Base-by-base conservation (phyloP, 352 stramenopile species). In the Globisporangium carolinianum region DNA sequence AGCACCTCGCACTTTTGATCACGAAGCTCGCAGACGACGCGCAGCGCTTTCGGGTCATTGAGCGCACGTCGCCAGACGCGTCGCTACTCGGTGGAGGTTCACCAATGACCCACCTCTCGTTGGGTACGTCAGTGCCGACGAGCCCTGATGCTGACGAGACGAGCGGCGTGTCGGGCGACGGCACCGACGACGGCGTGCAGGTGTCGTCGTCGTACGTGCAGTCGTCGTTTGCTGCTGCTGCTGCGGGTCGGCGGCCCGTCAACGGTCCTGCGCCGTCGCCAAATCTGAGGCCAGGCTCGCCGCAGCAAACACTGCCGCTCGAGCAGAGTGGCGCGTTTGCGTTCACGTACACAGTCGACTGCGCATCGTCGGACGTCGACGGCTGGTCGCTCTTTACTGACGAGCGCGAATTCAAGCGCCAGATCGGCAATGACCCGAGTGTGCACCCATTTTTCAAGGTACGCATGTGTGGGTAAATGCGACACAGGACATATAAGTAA, bases 341-440 rank as follows among this genome's bases (percentile, higher is more conserved):
- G 1, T 90, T 83, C 65, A 75, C 73, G 15, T 90, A 91, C 60
- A 70, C 62, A 8, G 61, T 87, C 14, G 62, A 63, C 7, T 63
- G 66, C 37, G 41, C 79, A 12, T 55, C 69, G 24, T 50, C 71
- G 4, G 78, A 89, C 38, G 51, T 74, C 12, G 73, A 93, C 67
- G 84, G 84, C 10, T 94, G 84, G 84, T 76, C 87, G 56, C 47
- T 94, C 17, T 91, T 86, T 56, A 58, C 79, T 3, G 81, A 92
- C 46, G 76, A 89, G 45, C 68, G 70, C 10, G 84, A 94, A 46
- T 92, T 91, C 60, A 83, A 86, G 50, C 78, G 84, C 3, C 82
- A 92, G 63, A 87, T 91, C 53, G 71, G 71, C n/a, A 67, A 68
- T 1, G 75, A 91, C 55, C 65, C 66, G 32, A 66, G 71, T 3